These are phyloP conservation scores for Fonsecaea monophora DNA, from an alignment of 2,329 filamentous ascomycete species.

Conservation along the genomic window DNA sequence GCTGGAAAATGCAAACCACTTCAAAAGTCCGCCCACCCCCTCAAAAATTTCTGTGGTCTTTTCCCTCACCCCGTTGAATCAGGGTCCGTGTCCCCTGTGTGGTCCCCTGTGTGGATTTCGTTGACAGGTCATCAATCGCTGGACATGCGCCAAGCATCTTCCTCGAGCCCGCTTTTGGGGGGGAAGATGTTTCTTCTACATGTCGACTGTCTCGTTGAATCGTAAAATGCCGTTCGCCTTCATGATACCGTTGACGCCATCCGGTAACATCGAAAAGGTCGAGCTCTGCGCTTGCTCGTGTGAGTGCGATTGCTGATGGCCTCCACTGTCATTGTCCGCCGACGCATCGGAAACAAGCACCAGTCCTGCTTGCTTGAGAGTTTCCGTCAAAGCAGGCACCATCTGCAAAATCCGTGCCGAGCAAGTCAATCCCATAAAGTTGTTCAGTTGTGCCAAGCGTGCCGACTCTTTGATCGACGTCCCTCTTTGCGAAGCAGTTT, in stretches of 20 bases:
- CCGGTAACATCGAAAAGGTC: slow-evolving; percentile 67
- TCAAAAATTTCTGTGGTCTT: background rate
- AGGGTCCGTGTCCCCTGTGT: background rate
- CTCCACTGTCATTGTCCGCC: slow-evolving; percentile 53
- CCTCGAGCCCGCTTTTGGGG: background rate
- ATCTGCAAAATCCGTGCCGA: slow-evolving; percentile 86
- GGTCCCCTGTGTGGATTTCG: background rate
- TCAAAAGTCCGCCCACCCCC: background rate
- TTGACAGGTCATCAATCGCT: slow-evolving; percentile 6
- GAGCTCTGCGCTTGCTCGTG: slow-evolving; percentile 34
- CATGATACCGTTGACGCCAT: slow-evolving; percentile 86
- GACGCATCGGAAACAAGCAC: slow-evolving; percentile 90
- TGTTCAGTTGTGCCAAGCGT: slow-evolving; percentile 90
- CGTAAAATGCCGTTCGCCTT: slow-evolving; percentile 84
- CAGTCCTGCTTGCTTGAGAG: slow-evolving; percentile 91
- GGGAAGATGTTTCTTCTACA: slow-evolving; percentile 48
- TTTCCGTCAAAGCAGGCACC: slow-evolving; percentile 88
- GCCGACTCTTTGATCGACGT: slow-evolving; percentile 95
- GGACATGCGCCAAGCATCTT: background rate
- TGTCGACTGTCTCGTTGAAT: slow-evolving; percentile 91
- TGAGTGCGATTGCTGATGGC: slow-evolving; percentile 33
- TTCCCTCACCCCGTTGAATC: background rate
- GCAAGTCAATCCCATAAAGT: slow-evolving; percentile 97
- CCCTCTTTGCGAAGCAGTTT: slow-evolving; percentile 42
- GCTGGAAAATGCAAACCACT: background rate